These are phyloP conservation scores for Tripterygium wilfordii DNA, from an alignment of 177 flowering plant genomes.

Conservation along the genomic window DNA sequence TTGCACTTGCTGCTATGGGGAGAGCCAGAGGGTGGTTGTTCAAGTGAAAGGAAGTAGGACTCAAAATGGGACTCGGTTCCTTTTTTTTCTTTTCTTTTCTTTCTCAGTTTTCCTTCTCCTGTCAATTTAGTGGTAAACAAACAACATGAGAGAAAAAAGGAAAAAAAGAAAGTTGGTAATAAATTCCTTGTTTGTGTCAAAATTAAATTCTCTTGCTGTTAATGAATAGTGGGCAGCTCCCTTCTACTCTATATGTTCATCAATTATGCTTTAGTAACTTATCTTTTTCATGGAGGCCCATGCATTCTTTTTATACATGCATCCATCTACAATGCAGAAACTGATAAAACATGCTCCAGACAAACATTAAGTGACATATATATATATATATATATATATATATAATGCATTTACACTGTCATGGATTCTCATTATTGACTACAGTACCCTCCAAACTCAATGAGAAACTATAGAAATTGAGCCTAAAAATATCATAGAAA, in stretches of 20 bases:
- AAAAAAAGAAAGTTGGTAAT: constrained; percentile 21
- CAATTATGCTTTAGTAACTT: too few relatives aligned
- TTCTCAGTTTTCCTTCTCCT: constrained; percentile 12
- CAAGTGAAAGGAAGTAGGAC: constrained; percentile 7
- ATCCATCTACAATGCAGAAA: too few relatives aligned
- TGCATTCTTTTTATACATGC: constrained; percentile 7
- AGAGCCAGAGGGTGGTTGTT: too few relatives aligned
- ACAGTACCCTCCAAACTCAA: too few relatives aligned
- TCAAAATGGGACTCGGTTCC: constrained; percentile 24
- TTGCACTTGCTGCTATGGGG: not conserved
- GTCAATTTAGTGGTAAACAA: constrained; percentile 50
- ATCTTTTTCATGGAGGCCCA: constrained; percentile 15
- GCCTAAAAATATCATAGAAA: too few relatives aligned
- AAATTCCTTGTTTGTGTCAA: constrained; percentile 24
- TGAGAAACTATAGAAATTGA: too few relatives aligned
- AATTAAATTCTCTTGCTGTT: constrained; percentile 30
- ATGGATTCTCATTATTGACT: too few relatives aligned
- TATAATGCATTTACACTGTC: too few relatives aligned
- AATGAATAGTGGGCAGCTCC: constrained; percentile 22
- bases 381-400: too few relatives aligned
- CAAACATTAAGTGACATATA: too few relatives aligned
- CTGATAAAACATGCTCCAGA: too few relatives aligned
- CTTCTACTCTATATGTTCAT: constrained; percentile 10
- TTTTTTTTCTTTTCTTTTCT: constrained; percentile 9
- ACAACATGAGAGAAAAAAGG: constrained; percentile 35